Evolutionary conservation across 1,284 basidiomycete species (phyloP).

Genomic region (Sutorius eximius): DNA sequence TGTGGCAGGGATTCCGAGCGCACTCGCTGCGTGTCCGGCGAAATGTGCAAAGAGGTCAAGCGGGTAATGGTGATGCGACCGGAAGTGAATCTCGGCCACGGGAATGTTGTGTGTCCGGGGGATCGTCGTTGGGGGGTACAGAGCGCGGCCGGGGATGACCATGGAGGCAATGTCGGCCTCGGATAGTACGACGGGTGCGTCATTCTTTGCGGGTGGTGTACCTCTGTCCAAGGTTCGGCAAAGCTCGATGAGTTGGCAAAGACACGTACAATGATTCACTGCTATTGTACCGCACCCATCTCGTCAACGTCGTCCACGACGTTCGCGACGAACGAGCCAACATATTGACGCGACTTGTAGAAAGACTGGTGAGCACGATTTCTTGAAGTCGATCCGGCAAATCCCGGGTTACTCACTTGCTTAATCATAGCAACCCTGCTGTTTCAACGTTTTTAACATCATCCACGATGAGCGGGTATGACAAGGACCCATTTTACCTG

Average conservation of each 20-base stretch:
- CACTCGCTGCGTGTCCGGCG: constrained; percentile 78
- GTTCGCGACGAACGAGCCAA: constrained; percentile 20
- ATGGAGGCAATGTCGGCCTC: constrained; percentile 51
- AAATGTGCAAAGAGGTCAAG: constrained; percentile 87
- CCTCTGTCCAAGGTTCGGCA: constrained; percentile 2
- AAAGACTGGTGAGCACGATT: background rate
- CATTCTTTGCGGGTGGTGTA: constrained; percentile 5
- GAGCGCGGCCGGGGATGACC: constrained; percentile 58
- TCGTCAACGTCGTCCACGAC: constrained; percentile 16
- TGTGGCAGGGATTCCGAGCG: constrained; percentile 82
- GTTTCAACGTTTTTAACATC: constrained; percentile 15
- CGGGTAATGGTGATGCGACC: constrained; percentile 67
- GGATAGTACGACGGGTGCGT: constrained; percentile 24
- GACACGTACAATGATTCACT: constrained; percentile 15
- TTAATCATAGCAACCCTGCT: background rate
- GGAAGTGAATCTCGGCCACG: constrained; percentile 83
- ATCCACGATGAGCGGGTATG: constrained; percentile 48
- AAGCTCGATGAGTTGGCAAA: background rate
- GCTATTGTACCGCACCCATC: constrained; percentile 22
- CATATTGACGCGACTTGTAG: constrained; percentile 12
- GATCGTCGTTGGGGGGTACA: constrained; percentile 54
- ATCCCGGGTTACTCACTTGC: constrained; percentile 10
- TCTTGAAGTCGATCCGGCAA: constrained; percentile 13
- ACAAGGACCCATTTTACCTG: constrained; percentile 81
- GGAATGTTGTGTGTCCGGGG: constrained; percentile 72